These are phyloP conservation scores for Euphorbia celastroides DNA, from an alignment of 441 rosid genomes.

Conservation along the genomic window DNA sequence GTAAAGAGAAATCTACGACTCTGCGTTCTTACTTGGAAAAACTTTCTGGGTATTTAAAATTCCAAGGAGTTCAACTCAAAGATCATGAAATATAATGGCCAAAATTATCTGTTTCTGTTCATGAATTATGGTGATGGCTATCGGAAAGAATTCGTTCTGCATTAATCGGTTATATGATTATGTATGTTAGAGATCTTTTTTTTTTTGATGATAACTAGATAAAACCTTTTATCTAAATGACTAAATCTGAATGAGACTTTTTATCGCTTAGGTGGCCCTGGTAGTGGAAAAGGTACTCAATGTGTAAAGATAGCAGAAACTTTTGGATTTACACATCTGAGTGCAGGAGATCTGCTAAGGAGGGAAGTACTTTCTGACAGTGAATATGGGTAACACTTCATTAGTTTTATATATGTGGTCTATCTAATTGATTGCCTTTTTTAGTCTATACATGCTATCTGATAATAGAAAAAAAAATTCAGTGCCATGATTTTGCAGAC, in stretches of 20 bases:
- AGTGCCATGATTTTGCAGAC: slow-evolving; percentile 71
- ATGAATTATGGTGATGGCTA: not conserved
- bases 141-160: not conserved
- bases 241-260: no score
- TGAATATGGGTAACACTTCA: slow-evolving; percentile 53
- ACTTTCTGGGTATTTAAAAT: not conserved
- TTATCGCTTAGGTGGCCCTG: slow-evolving; percentile 91
- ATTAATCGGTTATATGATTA: not conserved
- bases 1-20: not conserved
- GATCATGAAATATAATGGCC: not conserved
- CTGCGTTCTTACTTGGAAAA: not conserved
- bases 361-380: slow-evolving; percentile 70
- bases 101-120: not conserved
- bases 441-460: not conserved
- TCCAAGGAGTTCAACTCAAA: not conserved
- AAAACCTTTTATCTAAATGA: not conserved
- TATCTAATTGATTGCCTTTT: not conserved
- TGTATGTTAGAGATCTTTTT: not conserved
- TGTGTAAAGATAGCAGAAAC: slow-evolving; percentile 60
- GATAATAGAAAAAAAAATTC: slow-evolving; percentile 20
- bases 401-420: not conserved
- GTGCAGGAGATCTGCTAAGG: slow-evolving; percentile 92
- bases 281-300: slow-evolving; percentile 96
- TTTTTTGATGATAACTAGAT: not conserved
- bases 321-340: slow-evolving; percentile 74